These are phyloP conservation scores for Boletus vinaceobasis DNA, from an alignment of 768 basidiomycete genomes.

Conservation along the genomic window DNA sequence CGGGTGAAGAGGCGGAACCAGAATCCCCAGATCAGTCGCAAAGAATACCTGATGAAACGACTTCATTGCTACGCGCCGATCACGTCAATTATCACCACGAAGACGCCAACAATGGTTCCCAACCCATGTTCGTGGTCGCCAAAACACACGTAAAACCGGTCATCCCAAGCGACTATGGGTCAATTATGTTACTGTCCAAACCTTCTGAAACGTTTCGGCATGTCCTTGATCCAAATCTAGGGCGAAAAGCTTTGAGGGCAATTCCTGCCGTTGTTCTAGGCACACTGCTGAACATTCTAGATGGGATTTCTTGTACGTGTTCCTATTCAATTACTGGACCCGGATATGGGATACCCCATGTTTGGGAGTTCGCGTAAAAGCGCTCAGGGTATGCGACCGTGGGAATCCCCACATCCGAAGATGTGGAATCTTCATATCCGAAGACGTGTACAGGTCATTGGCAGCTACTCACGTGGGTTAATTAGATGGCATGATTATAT, in stretches of 20 bases:
- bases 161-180: constrained; percentile 6
- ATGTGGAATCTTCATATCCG: not conserved
- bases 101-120: not conserved
- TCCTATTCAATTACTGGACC: not conserved
- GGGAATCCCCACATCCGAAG: not conserved
- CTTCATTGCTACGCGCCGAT: constrained; percentile 15
- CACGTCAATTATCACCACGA: constrained; percentile 3
- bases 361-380: constrained; percentile 7
- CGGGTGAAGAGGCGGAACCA: not conserved
- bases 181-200: constrained; percentile 4
- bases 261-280: constrained; percentile 88
- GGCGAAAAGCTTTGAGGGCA: constrained; percentile 32
- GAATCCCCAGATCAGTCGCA: not conserved
- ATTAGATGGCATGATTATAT: constrained; percentile 92
- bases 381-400: not conserved
- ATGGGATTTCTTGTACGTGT: constrained; percentile 84
- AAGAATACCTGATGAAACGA: constrained; percentile 15
- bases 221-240: constrained; percentile 18
- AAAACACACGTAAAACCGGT: constrained; percentile 8
- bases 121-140: not conserved
- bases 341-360: not conserved
- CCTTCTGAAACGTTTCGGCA: constrained; percentile 6
- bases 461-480: constrained; percentile 5
- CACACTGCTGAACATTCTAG: constrained; percentile 82
- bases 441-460: not conserved